Base-by-base conservation (phyloP, 1,139 yeast genomes). In the Wickerhamiella infanticola region DNA sequence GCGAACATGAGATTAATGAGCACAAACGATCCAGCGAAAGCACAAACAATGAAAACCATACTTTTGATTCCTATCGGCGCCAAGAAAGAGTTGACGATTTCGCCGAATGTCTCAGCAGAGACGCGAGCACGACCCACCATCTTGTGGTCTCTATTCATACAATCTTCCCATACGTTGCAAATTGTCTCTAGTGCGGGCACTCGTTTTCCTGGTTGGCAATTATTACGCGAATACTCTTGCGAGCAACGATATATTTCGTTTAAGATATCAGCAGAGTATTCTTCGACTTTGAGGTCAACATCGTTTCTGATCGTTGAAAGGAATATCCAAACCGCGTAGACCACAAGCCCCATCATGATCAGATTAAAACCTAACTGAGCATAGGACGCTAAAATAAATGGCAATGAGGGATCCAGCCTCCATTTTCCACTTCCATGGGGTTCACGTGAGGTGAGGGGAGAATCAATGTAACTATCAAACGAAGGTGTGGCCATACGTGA, bases 101-200 rank as follows among this genome's bases (percentile, higher is more conserved):
- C 90, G 1, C 93, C 94, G 57, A 85, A 71, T 0, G 93, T 75
- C 57, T 80, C 88, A 0, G 94, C 94, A 0, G 86, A 75, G 31
- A 86, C 74, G 53, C 75, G 72, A 3, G 93, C 83, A 42, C 76
- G 72, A 4, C 90, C 93, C n/a, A 86, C 75, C 5, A 75, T 67
- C 39, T 75, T 74, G 11, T 95, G 95, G 55, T 88, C 94, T 50
- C 85, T 70, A 55, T 79, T 76, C 94, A 83, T 86, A 62, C 98
- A 90, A 50, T 71, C 73, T 51, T 76, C 80, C 94, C 95, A 84
- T 39, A 68, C 67, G 33, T 72, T 67, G 61, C 98, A 90, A 23
- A 75, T 70, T n/a, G 65, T 63, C 53, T 81, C 86, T 29, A 86
- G 62, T 0, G 86, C 90, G 1, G 95, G 95, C 1, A 74, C 75